A percentile compares a stretch with the other conserved stretches of the same genome.
Evolutionary conservation across 2,329 filamentous ascomycete species (phyloP).

Genomic region (Leptographium procerum): DNA sequence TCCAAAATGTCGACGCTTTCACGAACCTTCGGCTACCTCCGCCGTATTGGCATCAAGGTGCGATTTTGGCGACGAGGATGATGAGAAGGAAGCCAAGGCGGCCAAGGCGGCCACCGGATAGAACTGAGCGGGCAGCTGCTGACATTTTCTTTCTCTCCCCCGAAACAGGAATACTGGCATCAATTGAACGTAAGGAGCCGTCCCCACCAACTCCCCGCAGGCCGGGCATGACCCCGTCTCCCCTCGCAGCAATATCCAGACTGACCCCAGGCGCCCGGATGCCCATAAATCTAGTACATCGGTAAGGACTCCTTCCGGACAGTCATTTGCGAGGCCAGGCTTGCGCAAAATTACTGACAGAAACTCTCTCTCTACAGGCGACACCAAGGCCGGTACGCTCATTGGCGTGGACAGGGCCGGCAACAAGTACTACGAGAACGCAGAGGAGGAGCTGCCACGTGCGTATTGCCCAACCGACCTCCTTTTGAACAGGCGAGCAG

Average conservation of each 20-base stretch:
- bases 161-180: constrained; percentile 67
- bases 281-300: constrained; percentile 1
- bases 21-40: constrained; percentile 77
- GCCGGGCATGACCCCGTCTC: neutral
- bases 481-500: neutral
- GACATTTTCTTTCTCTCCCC: constrained; percentile 19
- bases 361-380: constrained; percentile 44
- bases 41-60: constrained; percentile 82
- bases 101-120: neutral
- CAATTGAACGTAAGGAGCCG: constrained; percentile 66
- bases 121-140: constrained; percentile 16
- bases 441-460: constrained; percentile 87
- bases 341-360: neutral
- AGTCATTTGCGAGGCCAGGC: neutral
- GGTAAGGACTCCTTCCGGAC: neutral
- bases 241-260: constrained; percentile 3
- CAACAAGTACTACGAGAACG: constrained; percentile 97
- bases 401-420: constrained; percentile 81
- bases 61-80: constrained; percentile 14
- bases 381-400: constrained; percentile 86
- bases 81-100: neutral
- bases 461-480: constrained; percentile 23
- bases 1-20: constrained; percentile 74
- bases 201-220: neutral
- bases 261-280: neutral